phyloP scores from a whole-genome alignment of 768 basidiomycete genomes.

The Gloeostereum incarnatum region DNA sequence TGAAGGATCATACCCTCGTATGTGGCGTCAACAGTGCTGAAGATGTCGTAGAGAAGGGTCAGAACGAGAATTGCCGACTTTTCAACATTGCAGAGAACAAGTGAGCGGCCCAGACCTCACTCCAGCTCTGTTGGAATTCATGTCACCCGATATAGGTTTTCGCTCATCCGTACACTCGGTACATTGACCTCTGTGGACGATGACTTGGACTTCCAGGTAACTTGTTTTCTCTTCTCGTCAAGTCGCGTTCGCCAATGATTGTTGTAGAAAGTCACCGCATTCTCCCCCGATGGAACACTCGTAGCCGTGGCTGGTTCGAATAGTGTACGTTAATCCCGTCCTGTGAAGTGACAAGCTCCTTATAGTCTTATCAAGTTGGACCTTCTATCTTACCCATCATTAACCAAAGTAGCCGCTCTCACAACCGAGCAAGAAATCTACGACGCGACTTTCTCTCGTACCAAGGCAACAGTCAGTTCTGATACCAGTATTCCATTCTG shows the following conservation, averaged over 20 bases:
- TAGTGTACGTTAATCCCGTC: constrained; percentile 37
- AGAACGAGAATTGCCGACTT: constrained; percentile 82
- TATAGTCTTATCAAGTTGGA: constrained; percentile 8
- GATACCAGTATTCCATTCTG: constrained; percentile 3
- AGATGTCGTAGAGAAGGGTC: constrained; percentile 49
- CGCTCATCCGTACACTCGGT: constrained; percentile 36
- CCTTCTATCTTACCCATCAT: constrained; percentile 27
- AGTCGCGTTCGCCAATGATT: constrained; percentile 7
- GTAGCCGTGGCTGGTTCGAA: constrained; percentile 68
- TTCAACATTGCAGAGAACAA: constrained; percentile 50
- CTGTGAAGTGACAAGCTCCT: constrained; percentile 7
- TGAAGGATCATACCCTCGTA: constrained; percentile 43
- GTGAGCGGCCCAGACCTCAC: constrained; percentile 26
- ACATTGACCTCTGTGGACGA: constrained; percentile 52
- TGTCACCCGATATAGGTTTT: constrained; percentile 34
- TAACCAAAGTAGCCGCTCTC: constrained; percentile 34
- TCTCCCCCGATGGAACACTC: constrained; percentile 61
- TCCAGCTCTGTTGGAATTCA: neutral
- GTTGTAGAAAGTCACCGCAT: constrained; percentile 77
- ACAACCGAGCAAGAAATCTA: constrained; percentile 75
- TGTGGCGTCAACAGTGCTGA: constrained; percentile 84
- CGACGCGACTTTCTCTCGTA: constrained; percentile 77
- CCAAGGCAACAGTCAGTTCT: constrained; percentile 42
- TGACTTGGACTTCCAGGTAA: constrained; percentile 86
- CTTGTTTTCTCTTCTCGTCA: constrained; percentile 9